These are phyloP conservation scores for Apiospora hydei DNA, from an alignment of 2,329 filamentous ascomycete species.

Conservation along the genomic window DNA sequence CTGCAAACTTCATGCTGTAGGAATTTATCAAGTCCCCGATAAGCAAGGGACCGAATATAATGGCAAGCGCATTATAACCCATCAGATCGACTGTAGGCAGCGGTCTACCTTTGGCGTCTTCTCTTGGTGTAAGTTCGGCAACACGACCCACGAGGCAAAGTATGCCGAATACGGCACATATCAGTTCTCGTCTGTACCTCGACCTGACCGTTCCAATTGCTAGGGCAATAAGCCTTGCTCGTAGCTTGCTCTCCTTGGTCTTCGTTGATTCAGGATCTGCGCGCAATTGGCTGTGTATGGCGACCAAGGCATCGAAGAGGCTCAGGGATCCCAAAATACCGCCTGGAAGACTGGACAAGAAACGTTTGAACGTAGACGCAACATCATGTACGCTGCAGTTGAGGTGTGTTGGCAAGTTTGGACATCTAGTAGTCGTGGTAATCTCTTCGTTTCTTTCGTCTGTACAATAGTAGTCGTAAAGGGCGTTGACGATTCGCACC, in stretches of 20 bases:
- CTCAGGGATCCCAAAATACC: conserved; percentile 70
- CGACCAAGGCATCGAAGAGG: conserved; percentile 68
- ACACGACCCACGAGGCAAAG: conserved; percentile 66
- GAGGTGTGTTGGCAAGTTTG: conserved; percentile 67
- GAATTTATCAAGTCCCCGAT: conserved; percentile 63
- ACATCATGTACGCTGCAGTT: conserved; percentile 68
- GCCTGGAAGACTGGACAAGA: conserved; percentile 69
- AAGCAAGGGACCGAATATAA: conserved; percentile 71
- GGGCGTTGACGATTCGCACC: conserved; percentile 57
- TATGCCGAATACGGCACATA: conserved; percentile 72
- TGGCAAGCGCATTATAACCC: conserved; percentile 68
- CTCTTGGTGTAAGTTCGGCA: conserved; percentile 60
- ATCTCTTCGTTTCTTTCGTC: conserved; percentile 58
- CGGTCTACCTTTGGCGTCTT: conserved; percentile 59
- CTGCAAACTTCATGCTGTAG: conserved; percentile 56
- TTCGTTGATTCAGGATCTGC: conserved; percentile 58
- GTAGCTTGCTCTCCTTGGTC: conserved; percentile 62
- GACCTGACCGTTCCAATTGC: conserved; percentile 67
- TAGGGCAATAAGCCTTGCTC: conserved; percentile 71
- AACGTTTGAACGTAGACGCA: conserved; percentile 70
- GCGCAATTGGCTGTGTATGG: conserved; percentile 64
- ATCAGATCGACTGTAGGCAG: conserved; percentile 66
- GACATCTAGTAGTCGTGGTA: conserved; percentile 63
- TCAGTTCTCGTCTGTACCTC: conserved; percentile 66
- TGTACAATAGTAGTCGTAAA: conserved; percentile 70